Evolutionary conservation across 2,329 filamentous ascomycete genomes (phyloP), one percentile per base, ranked within the genome.

Genomic region (Lecanosticta acicola): DNA sequence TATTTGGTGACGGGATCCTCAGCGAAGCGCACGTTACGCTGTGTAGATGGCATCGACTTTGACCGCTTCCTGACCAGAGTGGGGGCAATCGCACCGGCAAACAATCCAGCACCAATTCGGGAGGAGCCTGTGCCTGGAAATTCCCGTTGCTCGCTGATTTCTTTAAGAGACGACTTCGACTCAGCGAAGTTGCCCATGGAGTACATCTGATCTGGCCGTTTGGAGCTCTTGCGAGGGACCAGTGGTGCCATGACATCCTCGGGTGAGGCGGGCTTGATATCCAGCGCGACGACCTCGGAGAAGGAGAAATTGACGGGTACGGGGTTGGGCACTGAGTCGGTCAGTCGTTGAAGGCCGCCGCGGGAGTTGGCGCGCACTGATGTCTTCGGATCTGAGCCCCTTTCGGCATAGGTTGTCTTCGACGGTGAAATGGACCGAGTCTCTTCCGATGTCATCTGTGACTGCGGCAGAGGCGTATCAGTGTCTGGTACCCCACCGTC

Each of bases 401-500:
- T 29, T 11, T 29, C 37, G 19, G 4, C 39, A 18, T 32, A 16
- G 17, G 26, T 14, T 32, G 21, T 40, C 19, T 38, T 34, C 21
- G 39, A 43, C 10, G 48, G 48, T n/a, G 45, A 41, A 10, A 58
- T 47, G 11, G 67, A 67, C 39, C 67, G 64, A 3, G 54, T 65
- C 13, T 58, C 51, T 33, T 74, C 66, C 2, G 70, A 70, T 19
- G 17, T 7, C n/a, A 13, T 39, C 24, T 36, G 11, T 5, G 24
- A 29, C 11, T 29, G 24, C 24, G 5, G 34, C 13, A 21, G 14
- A 26, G 37, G 34, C 10, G 49, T 44, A 17, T 33, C 32, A 10
- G 17, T 11, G 4, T 36, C 39, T 4, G 35, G 24, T 29, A 46
- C 39, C 3, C 32, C 45, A 32, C 32, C 33, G 3, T 35, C 29